Evolutionary conservation across 768 basidiomycete species (phyloP).

Genomic region (Pleurotus platypus): DNA sequence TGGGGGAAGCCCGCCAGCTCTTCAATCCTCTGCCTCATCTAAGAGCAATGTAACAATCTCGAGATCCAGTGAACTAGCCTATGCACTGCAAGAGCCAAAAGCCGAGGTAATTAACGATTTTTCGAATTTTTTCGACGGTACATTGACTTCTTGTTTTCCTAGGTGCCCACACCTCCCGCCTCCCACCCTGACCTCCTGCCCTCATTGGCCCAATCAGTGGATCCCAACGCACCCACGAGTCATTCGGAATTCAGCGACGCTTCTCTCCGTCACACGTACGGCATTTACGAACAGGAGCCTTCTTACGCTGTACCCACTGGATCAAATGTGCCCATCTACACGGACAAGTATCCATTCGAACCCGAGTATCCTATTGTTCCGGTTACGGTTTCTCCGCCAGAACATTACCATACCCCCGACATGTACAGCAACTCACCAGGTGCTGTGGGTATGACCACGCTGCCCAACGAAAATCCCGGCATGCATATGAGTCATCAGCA

Average conservation of each 20-base stretch:
- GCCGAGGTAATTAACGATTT: background rate
- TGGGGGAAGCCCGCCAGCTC: constrained; percentile 25
- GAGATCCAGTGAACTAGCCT: constrained; percentile 30
- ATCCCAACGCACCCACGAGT: background rate
- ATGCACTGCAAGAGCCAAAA: constrained; percentile 27
- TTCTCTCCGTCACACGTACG: background rate
- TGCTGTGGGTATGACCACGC: background rate
- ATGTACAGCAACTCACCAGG: background rate
- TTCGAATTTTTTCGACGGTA: background rate
- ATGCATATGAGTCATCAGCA: background rate
- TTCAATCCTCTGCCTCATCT: constrained; percentile 12
- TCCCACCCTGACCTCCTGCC: background rate
- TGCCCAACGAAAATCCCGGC: background rate
- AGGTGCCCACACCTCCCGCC: background rate
- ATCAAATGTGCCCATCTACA: background rate
- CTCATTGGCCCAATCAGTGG: background rate
- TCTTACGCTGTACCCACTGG: background rate
- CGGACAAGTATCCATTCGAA: background rate
- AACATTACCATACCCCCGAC: background rate
- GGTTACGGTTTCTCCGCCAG: background rate
- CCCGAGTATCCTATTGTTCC: background rate
- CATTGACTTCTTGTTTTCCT: background rate
- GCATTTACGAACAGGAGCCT: background rate
- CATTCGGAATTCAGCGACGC: background rate
- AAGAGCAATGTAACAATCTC: constrained; percentile 24